Evolutionary conservation across 2,329 filamentous ascomycete genomes (phyloP).

Genomic region (Stachybotrys elegans): DNA sequence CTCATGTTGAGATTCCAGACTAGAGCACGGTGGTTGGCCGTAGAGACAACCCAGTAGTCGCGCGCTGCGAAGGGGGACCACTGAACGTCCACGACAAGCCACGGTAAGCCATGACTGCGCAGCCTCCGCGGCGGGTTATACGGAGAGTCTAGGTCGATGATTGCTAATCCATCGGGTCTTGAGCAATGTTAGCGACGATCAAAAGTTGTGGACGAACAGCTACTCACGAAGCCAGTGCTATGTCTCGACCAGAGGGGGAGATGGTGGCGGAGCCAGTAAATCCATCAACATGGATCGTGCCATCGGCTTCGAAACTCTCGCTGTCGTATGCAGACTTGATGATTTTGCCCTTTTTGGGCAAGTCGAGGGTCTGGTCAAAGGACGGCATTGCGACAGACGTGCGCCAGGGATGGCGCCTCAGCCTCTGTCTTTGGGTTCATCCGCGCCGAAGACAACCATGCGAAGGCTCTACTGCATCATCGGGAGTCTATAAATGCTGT

Average conservation of each 20-base stretch:
- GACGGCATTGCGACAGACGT: conserved; percentile 37
- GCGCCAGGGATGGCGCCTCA: too few relatives aligned
- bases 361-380: conserved; percentile 38
- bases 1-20: conserved; percentile 87
- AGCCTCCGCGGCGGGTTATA: conserved; percentile 82
- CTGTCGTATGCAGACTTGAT: conserved; percentile 74
- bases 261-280: conserved; percentile 86
- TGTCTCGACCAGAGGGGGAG: conserved; percentile 83
- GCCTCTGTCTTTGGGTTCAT: too few relatives aligned
- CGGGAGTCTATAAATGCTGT: too few relatives aligned
- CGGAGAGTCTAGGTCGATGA: conserved; percentile 87
- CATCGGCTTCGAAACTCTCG: conserved; percentile 80
- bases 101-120: conserved; percentile 77
- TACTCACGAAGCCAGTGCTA: conserved; percentile 75
- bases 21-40: conserved; percentile 88
- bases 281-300: conserved; percentile 77
- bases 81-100: conserved; percentile 93
- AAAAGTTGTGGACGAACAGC: conserved; percentile 5
- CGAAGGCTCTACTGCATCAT: too few relatives aligned
- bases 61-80: conserved; percentile 91
- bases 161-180: conserved; percentile 77
- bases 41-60: conserved; percentile 91
- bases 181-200: neutral
- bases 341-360: conserved; percentile 50
- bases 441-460: too few relatives aligned